A percentile compares a stretch with the other conserved stretches of the same genome.
Conservation (phyloP, 2,329 filamentous ascomycete genomes). For the Cladophialophora carrionii region DNA sequence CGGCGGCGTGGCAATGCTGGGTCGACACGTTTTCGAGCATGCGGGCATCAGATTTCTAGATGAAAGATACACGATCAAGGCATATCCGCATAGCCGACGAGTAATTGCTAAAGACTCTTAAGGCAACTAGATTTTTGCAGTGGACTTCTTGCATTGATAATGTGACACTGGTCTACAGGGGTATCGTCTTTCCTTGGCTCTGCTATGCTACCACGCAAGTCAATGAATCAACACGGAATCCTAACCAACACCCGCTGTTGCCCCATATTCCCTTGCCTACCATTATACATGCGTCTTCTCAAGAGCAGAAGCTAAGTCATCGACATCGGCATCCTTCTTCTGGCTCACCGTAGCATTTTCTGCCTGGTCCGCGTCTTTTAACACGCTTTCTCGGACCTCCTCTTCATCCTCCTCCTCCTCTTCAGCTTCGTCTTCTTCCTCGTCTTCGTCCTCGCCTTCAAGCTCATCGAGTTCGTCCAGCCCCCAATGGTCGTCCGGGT, state of each 20-base stretch:
- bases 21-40: background rate
- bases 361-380: slow-evolving; percentile 71
- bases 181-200: slow-evolving; percentile 12
- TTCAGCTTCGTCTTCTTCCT: slow-evolving; percentile 70
- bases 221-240: background rate
- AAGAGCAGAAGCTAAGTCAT: slow-evolving; percentile 75
- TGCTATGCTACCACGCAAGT: slow-evolving; percentile 7
- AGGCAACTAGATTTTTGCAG: background rate
- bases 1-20: too few species aligned
- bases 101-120: background rate
- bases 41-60: background rate
- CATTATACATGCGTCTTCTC: slow-evolving; percentile 63
- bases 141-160: background rate
- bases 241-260: background rate
- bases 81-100: background rate
- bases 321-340: slow-evolving; percentile 77
- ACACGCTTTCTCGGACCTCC: slow-evolving; percentile 70
- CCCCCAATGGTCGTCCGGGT: slow-evolving; percentile 81
- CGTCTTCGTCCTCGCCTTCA: slow-evolving; percentile 71
- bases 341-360: slow-evolving; percentile 68
- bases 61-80: background rate
- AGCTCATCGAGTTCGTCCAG: slow-evolving; percentile 85
- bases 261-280: background rate
- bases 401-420: slow-evolving; percentile 67
- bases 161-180: slow-evolving; percentile 10